Base-by-base conservation (phyloP, 345 rosid genomes). In the Ailanthus altissimus region DNA sequence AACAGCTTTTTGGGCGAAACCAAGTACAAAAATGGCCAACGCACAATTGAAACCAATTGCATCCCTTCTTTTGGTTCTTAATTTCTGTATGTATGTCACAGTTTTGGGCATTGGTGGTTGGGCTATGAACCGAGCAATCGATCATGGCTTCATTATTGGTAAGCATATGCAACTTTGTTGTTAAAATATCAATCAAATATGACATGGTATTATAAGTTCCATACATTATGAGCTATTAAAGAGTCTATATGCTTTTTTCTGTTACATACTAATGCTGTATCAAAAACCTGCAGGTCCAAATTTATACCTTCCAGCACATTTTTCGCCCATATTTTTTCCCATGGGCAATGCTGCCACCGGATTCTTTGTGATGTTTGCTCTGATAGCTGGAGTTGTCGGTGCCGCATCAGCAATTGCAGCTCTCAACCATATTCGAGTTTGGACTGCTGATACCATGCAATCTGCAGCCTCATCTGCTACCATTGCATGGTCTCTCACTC, bases 331-430 rank as follows among this genome's bases (percentile, higher is more conserved):
- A 73, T 81, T 85, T 80, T 95, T 93, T 81, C 98, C 98, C 0
- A 95, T 95, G 97, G 97, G 99, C 15, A 95, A 95, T 65, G 94
- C 93, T 14, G 99, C 99, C 12, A 95, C 99, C 0, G 99, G 99
- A 60, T 95, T 93, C 85, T 93, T 95, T 20, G 93, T 93, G 69
- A 89, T 82, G 8, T 95, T 93, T 61, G 83, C 97, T 71, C 67
- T 93, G 82, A 81, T 95, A 15, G 98, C 99, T 20, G 99, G 94
- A 58, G 98, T 90, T 32, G 96, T 90, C 3, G 99, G 98, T 51
- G 89, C 86, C 47, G 98, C 97, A 43, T 90, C 99, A 0, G 87
- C 85, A 64, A 81, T 93, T 4, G 81, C 89, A 0, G 99, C 98
- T 25, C 16, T 82, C 46, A 93, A 81, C 81, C 98, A 92, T 72